Evolutionary conservation across 805 yeast species (phyloP), one percentile per base, ranked within the genome.

Genomic region (Suhomyces sp.): DNA sequence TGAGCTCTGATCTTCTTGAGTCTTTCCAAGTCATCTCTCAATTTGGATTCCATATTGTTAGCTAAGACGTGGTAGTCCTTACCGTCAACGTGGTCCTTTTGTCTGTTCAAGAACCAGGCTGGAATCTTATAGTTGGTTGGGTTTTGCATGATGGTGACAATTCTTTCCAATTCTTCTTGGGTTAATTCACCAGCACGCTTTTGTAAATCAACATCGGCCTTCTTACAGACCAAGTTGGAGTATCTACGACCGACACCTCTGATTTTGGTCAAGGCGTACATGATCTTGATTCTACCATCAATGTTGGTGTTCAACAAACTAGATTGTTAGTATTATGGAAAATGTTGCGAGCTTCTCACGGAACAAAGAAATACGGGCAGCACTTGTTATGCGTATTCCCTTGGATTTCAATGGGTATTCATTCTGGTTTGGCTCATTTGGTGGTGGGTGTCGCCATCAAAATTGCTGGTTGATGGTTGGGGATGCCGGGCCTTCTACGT

Each of bases 181-280:
- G 99, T 92, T 79, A 94, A 90, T 84, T 94, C 99, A 89, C 99
- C 99, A 73, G 99, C 99, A 82, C 99, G 89, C 88, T 94, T 94
- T 81, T 80, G 73, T 81, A 96, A 86, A 79, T 89, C 96, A 76
- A 94, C 96, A 85, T 94, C 99, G 73, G 99, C 99, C 87, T 93
- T 96, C 89, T 96, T 96, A 86, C 98, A 94, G 76, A 94, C 97
- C 83, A 94, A 85, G 92, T 96, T 94, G 81, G 99, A 85, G 89
- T 93, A 96, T 85, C 99, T 94, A 83, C 98, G 96, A 85, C 99
- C 99, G 73, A 94, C 98, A 92, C 99, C 99, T 85, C 97, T 89
- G 79, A 94, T 96, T 82, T 92, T 88, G 86, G 99, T 92, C 83
- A 94, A 85, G 79, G 99, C 99, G 89, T 92, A 96, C 94, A 94